Percentiles rank a stretch among this genome's conserved stretches.
These are phyloP conservation scores for Cercospora nicotianae DNA, from an alignment of 2,329 filamentous ascomycete genomes.

Conservation along the genomic window DNA sequence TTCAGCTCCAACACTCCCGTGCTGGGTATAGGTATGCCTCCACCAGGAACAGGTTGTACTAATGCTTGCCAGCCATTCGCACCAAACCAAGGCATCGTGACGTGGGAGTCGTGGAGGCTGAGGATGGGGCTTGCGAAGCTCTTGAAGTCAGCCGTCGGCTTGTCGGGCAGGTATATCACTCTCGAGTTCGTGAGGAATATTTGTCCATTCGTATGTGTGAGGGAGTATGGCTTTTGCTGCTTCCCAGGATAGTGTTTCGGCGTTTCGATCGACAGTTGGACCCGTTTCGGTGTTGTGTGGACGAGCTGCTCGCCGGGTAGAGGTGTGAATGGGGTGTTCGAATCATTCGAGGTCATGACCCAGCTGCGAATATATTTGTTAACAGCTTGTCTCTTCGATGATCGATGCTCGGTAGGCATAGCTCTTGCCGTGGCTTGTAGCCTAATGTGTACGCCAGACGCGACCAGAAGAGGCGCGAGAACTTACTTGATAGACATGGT, in stretches of 20 bases:
- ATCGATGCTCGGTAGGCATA: neutral
- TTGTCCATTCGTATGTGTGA: constrained; percentile 29
- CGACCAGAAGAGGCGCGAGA: neutral
- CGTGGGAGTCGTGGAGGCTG: constrained; percentile 81
- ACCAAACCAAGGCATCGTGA: constrained; percentile 87
- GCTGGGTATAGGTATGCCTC: constrained; percentile 72
- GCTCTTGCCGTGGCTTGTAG: constrained; percentile 1
- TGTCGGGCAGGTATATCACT: constrained; percentile 83
- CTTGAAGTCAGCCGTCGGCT: constrained; percentile 67
- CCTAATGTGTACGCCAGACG: neutral
- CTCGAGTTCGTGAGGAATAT: constrained; percentile 46
- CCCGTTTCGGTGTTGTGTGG: constrained; percentile 76
- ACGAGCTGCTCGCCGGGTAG: constrained; percentile 81
- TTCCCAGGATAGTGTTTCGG: constrained; percentile 63
- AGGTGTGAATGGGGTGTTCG: constrained; percentile 67
- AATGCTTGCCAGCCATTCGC: constrained; percentile 85
- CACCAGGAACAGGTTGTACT: constrained; percentile 77
- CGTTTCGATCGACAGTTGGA: constrained; percentile 64
- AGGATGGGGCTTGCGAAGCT: constrained; percentile 89
- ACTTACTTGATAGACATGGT: constrained; percentile 33
- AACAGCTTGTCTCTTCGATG: constrained; percentile 6
- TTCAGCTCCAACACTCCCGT: constrained; percentile 75
- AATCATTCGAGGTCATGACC: constrained; percentile 80
- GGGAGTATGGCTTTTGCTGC: constrained; percentile 45
- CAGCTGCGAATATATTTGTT: constrained; percentile 57